A percentile compares a stretch with the other conserved stretches of the same genome.
Evolutionary conservation across 129 eudicot genomes (phyloP).

Genomic region (Dittrichia graveolens): DNA sequence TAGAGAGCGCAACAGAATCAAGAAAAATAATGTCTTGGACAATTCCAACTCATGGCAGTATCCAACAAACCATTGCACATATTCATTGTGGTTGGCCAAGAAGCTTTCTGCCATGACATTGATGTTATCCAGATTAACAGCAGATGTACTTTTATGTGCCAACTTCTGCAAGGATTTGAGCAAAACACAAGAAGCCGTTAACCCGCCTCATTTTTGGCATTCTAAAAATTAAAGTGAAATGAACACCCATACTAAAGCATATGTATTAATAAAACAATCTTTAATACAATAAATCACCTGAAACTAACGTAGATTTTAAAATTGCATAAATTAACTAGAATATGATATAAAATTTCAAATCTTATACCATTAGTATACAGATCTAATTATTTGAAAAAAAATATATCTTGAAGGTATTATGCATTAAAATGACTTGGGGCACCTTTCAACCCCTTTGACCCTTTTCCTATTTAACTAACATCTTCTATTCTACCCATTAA

Average conservation of each 20-base stretch:
- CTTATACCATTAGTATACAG: too few relatives aligned
- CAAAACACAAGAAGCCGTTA: background rate
- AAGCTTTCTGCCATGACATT: conserved; percentile 59
- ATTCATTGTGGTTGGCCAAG: conserved; percentile 44
- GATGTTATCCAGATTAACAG: conserved; percentile 60
- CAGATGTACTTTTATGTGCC: conserved; percentile 36
- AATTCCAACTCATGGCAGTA: conserved; percentile 48
- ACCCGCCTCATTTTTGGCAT: conserved; percentile 7
- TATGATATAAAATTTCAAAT: too few relatives aligned
- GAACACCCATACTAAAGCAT: background rate
- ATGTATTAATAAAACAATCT: background rate
- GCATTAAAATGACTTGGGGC: too few relatives aligned
- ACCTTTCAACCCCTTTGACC: background rate
- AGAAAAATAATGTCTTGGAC: conserved; percentile 72
- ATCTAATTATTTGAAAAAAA: too few relatives aligned
- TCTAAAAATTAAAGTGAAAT: background rate
- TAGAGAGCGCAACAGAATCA: conserved; percentile 64
- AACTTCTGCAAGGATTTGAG: conserved; percentile 50
- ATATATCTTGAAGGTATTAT: too few relatives aligned
- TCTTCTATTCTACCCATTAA: too few relatives aligned
- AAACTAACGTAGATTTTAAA: background rate
- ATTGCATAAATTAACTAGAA: too few relatives aligned
- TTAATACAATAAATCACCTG: background rate
- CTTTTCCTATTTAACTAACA: too few relatives aligned
- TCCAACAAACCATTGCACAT: conserved; percentile 67